phyloP scores from a whole-genome alignment of 1,284 basidiomycete genomes.

The Apiotrichum porosum region DNA sequence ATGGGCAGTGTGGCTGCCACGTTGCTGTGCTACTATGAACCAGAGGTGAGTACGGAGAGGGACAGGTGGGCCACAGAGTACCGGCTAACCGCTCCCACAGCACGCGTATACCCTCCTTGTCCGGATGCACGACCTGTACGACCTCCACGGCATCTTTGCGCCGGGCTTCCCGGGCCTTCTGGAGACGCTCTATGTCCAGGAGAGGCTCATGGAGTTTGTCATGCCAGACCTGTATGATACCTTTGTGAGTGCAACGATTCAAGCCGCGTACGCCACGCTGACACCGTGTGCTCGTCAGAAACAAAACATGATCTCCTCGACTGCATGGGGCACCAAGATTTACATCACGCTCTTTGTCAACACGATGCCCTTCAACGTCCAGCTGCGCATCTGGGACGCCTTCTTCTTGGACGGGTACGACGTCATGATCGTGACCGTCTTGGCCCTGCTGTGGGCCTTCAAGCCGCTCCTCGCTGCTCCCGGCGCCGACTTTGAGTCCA shows the following conservation, averaged over 20 bases:
- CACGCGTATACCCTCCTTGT: constrained; percentile 78
- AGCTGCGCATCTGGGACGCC: constrained; percentile 90
- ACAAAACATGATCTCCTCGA: constrained; percentile 82
- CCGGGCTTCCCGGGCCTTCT: constrained; percentile 95
- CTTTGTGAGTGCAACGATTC: constrained; percentile 56
- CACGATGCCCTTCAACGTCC: constrained; percentile 91
- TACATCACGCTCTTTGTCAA: constrained; percentile 97
- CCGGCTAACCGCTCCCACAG: constrained; percentile 23
- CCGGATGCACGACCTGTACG: constrained; percentile 79
- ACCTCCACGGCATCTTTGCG: constrained; percentile 80
- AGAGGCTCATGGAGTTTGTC: constrained; percentile 72
- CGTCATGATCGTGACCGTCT: constrained; percentile 73
- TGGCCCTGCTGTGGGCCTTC: constrained; percentile 86
- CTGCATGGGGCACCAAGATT: constrained; percentile 97
- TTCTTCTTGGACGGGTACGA: constrained; percentile 87
- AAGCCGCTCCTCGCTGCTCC: constrained; percentile 4
- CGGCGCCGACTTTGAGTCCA: constrained; percentile 79
- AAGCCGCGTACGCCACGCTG: too few relatives aligned
- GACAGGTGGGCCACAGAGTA: too few relatives aligned
- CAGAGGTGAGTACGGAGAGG: constrained; percentile 57
- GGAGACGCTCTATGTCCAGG: constrained; percentile 90
- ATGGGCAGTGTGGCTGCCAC: constrained; percentile 98
- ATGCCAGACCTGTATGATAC: constrained; percentile 83
- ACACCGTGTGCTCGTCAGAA: constrained; percentile 48
- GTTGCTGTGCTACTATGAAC: constrained; percentile 85